phyloP scores from a whole-genome alignment of 805 yeast genomes.

The Torulaspora microellipsoides region DNA sequence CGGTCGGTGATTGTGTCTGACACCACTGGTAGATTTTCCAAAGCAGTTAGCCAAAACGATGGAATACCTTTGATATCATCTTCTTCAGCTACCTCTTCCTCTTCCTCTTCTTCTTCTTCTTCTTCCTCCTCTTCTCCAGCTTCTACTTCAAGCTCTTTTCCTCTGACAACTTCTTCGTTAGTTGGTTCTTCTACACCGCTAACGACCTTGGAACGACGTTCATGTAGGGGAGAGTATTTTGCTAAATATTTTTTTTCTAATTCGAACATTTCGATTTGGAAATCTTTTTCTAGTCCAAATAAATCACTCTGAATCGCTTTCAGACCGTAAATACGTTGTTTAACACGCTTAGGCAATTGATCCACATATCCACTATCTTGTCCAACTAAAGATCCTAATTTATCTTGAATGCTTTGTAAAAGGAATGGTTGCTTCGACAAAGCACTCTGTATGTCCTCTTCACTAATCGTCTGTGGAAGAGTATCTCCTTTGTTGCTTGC shows the following conservation, averaged over 20 bases:
- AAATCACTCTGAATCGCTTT: constrained; percentile 77
- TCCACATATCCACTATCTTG: constrained; percentile 82
- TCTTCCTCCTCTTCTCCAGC: constrained; percentile 41
- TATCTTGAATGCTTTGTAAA: constrained; percentile 84
- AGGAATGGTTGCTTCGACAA: constrained; percentile 77
- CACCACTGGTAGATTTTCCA: constrained; percentile 77
- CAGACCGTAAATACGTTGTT: constrained; percentile 73
- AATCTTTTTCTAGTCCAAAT: constrained; percentile 80
- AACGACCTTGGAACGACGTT: constrained; percentile 66
- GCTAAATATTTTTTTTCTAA: constrained; percentile 75
- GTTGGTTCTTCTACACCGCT: constrained; percentile 74
- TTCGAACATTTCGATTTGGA: constrained; percentile 81
- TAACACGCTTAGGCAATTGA: constrained; percentile 64
- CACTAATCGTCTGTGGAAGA: constrained; percentile 67
- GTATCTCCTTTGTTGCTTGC: constrained; percentile 21
- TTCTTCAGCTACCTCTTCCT: constrained; percentile 40
- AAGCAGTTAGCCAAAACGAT: constrained; percentile 93
- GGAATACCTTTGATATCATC: constrained; percentile 71
- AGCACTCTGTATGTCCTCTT: constrained; percentile 49
- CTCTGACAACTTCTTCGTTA: constrained; percentile 69
- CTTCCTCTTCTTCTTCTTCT: constrained; percentile 41
- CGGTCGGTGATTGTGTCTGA: constrained; percentile 84
- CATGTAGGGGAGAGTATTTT: constrained; percentile 72
- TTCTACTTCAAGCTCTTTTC: constrained; percentile 58
- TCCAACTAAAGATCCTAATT: constrained; percentile 79